A percentile compares a stretch with the other conserved stretches of the same genome.
phyloP scores from a whole-genome alignment of 441 rosid genomes.

The Syzygium syzygioides region DNA sequence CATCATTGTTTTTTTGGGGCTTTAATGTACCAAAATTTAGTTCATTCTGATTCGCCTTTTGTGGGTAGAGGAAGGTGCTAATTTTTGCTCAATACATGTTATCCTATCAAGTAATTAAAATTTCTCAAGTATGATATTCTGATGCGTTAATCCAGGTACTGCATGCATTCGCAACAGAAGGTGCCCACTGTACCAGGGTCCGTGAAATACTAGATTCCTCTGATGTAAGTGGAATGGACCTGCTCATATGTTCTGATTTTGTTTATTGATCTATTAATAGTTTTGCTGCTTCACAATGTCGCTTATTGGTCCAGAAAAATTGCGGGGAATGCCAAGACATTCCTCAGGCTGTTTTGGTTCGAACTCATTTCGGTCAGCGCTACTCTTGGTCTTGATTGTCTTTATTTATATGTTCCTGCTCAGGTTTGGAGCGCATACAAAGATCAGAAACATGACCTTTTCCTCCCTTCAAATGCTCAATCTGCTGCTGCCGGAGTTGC shows the following conservation, averaged over 20 bases:
- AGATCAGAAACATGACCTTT: constrained; percentile 96
- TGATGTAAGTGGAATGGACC: constrained; percentile 49
- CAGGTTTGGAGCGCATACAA: constrained; percentile 97
- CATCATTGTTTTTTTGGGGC: neutral
- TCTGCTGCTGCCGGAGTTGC: constrained; percentile 96
- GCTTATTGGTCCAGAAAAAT: neutral
- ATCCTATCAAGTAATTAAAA: neutral
- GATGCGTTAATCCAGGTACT: constrained; percentile 51
- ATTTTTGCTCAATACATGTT: neutral
- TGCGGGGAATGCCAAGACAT: neutral
- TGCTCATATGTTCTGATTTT: neutral
- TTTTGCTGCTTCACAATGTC: neutral
- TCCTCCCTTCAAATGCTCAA: constrained; percentile 94
- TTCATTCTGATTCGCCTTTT: neutral
- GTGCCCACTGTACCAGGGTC: constrained; percentile 90
- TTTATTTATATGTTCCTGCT: neutral
- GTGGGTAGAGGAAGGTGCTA: neutral
- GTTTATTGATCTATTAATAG: neutral
- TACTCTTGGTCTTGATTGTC: neutral
- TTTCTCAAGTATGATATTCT: neutral
- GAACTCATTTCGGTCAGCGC: neutral
- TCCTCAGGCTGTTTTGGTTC: neutral
- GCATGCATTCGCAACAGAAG: constrained; percentile 97
- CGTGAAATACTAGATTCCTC: constrained; percentile 84
- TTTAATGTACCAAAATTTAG: neutral